A percentile compares a stretch with the other conserved stretches of the same genome.
Evolutionary conservation across 768 basidiomycete species (phyloP).

Genomic region (Mycena belliarum): DNA sequence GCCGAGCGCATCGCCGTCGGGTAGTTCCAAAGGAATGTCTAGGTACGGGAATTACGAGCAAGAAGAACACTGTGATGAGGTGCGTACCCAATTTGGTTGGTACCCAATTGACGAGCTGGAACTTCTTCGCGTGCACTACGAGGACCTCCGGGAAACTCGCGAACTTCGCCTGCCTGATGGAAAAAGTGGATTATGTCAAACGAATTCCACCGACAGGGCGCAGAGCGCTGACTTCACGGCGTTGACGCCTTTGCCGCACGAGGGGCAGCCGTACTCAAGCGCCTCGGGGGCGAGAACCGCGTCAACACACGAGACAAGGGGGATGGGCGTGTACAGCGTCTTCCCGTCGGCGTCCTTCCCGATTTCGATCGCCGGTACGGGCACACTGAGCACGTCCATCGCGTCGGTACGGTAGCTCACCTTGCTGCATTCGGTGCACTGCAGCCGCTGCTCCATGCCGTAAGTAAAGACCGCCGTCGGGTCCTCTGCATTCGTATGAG

Average conservation of each 20-base stretch:
- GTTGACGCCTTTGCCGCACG: conserved; percentile 64
- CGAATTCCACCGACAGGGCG: not conserved
- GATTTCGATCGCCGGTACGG: conserved; percentile 69
- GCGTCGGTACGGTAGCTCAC: conserved; percentile 83
- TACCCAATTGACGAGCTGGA: conserved; percentile 95
- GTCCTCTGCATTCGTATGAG: conserved; percentile 35
- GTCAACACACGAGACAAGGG: conserved; percentile 62
- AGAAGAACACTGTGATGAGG: not conserved
- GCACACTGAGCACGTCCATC: conserved; percentile 76
- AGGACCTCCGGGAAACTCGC: conserved; percentile 88
- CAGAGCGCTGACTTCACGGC: conserved; percentile 80
- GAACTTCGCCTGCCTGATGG: conserved; percentile 67
- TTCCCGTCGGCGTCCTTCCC: conserved; percentile 61
- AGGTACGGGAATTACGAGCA: conserved; percentile 2
- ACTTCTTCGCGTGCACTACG: conserved; percentile 89
- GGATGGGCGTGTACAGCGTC: conserved; percentile 61
- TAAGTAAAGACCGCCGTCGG: conserved; percentile 80
- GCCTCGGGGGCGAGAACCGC: conserved; percentile 58
- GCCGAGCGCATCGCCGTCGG: conserved; percentile 53
- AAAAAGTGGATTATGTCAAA: not conserved
- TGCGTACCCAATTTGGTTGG: conserved; percentile 83
- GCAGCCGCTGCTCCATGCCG: conserved; percentile 82
- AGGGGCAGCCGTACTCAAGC: conserved; percentile 81
- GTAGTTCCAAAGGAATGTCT: conserved; percentile 87
- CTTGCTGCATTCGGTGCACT: conserved; percentile 75